Evolutionary conservation across 148 eudicot genomes (phyloP), one percentile per base, ranked within the genome.

Genomic region (Silene uniflora): DNA sequence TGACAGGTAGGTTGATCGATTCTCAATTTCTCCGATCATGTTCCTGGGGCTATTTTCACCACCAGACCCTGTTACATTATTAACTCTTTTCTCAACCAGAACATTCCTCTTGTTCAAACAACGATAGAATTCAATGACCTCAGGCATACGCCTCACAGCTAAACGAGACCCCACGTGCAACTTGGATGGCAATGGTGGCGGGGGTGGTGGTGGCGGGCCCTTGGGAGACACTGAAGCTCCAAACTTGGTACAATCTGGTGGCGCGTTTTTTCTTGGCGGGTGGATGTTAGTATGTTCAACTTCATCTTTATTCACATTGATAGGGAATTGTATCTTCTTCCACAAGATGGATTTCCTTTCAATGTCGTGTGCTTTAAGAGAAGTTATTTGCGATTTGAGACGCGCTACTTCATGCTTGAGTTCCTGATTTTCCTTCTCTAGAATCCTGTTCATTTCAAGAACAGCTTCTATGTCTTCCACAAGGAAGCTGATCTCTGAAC

Each of bases 21-120:
- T 89, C 80, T 93, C 98, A 22, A 93, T 93, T 80, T 93, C 98
- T 71, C 98, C 98, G 3, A 93, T 93, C 98, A 93, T 93, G 68
- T 89, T 88, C 84, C 80, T 83, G 0, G 93, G 81, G 74, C 79
- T 29, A 46, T 72, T 77, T 8, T 64, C 77, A 56, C 49, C 83
- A 18, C 73, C 70, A 54, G 70, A 39, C 61, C 84, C 90, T 14
- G 25, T 74, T 3, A 78, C 70, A 62, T 62, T 46, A 59, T 76
- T 78, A 47, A 74, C 49, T 83, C 80, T 87, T 55, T 69, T 87
- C 77, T 85, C 88, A 69, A 72, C 67, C 46, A 84, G 85, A 42
- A 84, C 71, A 62, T 86, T 91, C 70, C 81, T 87, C 84, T 84
- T 88, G 80, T 80, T 93, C 10, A 93, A 85, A 24, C 81, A 87